Base-by-base conservation (phyloP, 2,329 filamentous ascomycete species). In the Daldinia sp. region DNA sequence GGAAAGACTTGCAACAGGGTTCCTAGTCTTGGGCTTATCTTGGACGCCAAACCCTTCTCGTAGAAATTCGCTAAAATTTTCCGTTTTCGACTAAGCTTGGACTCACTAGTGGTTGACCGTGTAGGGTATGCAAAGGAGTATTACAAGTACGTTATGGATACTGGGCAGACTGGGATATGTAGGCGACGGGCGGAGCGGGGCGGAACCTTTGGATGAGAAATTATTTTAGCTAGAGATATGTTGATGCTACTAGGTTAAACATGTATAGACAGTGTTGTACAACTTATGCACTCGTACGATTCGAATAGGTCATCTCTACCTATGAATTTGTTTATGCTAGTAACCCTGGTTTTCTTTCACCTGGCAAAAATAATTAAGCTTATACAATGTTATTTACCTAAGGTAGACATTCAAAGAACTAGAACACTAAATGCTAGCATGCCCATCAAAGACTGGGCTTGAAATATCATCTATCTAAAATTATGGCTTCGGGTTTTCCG, bases 401-500 rank as follows among this genome's bases (percentile, higher is more conserved):
- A 33, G 30, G 30, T 33, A 33, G 9, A 10, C 10, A 35, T 50
- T 50, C 26, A n/a, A 50, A n/a, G 13, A 30, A 10, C 23, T 10
- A 10, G 7, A 9, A 28, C 13, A 4, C 2, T 50, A 9, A 28
- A 28, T 30, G 39, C 15, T 42, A 9, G 13, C 12, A n/a, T 50
- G 6, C 9, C 9, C 4, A 50, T 50, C n/a, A 12, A 30, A 23
- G 20, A 50, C 23, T 23, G 3, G 46, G 9, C 46, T 28, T 50
- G 26, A 48, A 58, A 30, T 28, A 30, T 42, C 4, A 18, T 54
- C 18, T 42, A 59, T 26, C 18, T 60, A 42, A 60, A 60, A 50
- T 39, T 54, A 62, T 28, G 33, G 55, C 63, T 20, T 73, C 73
- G 73, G 73, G 26, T 65, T 65, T 53, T 44, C 72, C 73, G 73